Evolutionary conservation across 164 flowering plant genomes (phyloP).

Genomic region (Houttuynia cordata): DNA sequence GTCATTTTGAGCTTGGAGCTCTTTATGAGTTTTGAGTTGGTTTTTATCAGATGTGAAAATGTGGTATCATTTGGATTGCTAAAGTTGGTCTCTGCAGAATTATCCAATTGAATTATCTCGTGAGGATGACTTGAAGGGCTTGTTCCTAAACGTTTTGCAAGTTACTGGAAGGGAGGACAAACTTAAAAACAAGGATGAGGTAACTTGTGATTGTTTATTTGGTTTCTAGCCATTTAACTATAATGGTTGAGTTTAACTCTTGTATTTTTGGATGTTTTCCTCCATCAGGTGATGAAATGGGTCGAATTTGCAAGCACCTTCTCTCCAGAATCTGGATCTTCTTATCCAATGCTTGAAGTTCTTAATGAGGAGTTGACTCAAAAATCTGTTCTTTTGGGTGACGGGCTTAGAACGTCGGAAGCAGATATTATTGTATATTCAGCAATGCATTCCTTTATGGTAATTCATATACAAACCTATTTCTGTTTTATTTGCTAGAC

Average conservation of each 20-base stretch:
- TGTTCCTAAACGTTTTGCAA: conserved; percentile 35
- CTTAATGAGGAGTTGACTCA: conserved; percentile 46
- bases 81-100: conserved; percentile 1
- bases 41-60: no score
- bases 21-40: neutral
- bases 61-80: neutral
- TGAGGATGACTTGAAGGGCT: conserved; percentile 35
- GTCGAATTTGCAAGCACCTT: conserved; percentile 47
- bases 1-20: neutral
- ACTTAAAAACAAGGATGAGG: conserved; percentile 33
- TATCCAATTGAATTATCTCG: conserved; percentile 1
- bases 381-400: conserved; percentile 59
- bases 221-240: neutral
- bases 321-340: conserved; percentile 28
- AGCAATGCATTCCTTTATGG: conserved; percentile 53
- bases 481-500: neutral
- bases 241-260: neutral
- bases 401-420: conserved; percentile 60
- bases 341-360: conserved; percentile 22
- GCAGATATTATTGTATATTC: conserved; percentile 65
- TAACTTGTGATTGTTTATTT: conserved; percentile 10
- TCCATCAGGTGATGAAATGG: conserved; percentile 63
- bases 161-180: conserved; percentile 14
- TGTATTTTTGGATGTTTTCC: conserved; percentile 3
- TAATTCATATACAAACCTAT: conserved; percentile 9